These are phyloP conservation scores for Podaxis sp. DNA, from an alignment of 768 basidiomycete species.

Conservation along the genomic window DNA sequence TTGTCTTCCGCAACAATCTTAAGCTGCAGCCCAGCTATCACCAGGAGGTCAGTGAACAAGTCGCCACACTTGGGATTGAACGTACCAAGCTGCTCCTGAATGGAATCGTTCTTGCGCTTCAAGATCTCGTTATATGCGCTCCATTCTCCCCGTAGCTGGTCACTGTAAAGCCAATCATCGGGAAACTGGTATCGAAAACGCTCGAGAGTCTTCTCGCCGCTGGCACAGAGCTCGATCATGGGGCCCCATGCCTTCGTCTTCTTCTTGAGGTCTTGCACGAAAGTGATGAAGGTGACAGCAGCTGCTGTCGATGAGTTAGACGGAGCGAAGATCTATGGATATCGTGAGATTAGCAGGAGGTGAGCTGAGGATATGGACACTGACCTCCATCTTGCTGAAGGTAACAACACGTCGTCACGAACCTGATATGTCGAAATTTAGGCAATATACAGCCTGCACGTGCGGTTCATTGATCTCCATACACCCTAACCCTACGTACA, in stretches of 20 bases:
- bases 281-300: constrained; percentile 98
- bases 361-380: constrained; percentile 10
- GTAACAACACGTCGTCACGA: constrained; percentile 33
- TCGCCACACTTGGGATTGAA: constrained; percentile 2
- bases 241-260: constrained; percentile 96
- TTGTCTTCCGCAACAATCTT: constrained; percentile 99
- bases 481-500: constrained; percentile 5
- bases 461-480: constrained; percentile 6
- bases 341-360: constrained; percentile 10
- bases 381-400: constrained; percentile 38
- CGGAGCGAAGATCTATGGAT: constrained; percentile 57
- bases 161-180: constrained; percentile 97
- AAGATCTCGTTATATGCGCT: constrained; percentile 97
- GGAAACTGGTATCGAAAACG: constrained; percentile 96
- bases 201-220: constrained; percentile 96
- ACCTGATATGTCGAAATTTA: constrained; percentile 18
- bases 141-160: constrained; percentile 97
- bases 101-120: constrained; percentile 96
- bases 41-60: background rate
- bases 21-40: constrained; percentile 89
- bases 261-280: constrained; percentile 97
- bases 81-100: constrained; percentile 95
- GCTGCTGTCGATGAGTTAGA: constrained; percentile 93
- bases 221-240: constrained; percentile 91
- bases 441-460: constrained; percentile 17